Evolutionary conservation across 768 basidiomycete genomes (phyloP), one percentile per base, ranked within the genome.

Genomic region (Kwoniella dejecticola): DNA sequence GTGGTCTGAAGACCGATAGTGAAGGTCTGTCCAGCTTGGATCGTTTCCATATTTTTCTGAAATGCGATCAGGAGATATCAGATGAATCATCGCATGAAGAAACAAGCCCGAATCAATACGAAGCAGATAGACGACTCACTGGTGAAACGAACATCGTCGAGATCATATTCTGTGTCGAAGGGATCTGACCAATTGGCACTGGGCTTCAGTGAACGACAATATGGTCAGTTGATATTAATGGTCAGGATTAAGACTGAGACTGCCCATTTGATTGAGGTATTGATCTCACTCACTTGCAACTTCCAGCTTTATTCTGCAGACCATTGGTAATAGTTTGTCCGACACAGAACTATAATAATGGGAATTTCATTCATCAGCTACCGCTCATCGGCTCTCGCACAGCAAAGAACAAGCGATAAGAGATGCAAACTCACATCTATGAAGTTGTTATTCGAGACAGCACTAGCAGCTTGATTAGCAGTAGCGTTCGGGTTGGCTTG

Each of bases 401-500:
- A n/a, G n/a, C n/a, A n/a, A n/a, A n/a, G n/a, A n/a, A n/a, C n/a
- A n/a, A n/a, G n/a, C n/a, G 53, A 23, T 40, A 23, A 41, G 36
- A 30, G 12, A 30, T 19, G 21, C 17, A 30, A 21, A 58, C 26
- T 52, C 33, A 66, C 66, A 42, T 61, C 60, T 36, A 67, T 67
- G 57, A 85, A 87, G 81, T 87, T 87, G 80, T 87, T 86, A 19
- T 76, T 80, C 13, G 83, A 84, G 1, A 84, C 84, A 53, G 83
- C 74, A 4, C 84, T 85, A 3, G 83, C 77, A 56, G 83, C 83
- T 72, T 85, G 84, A 40, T 84, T 84, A 50, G 53, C 59, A 5
- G 61, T 49, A 13, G 63, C 60, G 41, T 66, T 62, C 7, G 54
- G 62, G 29, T 60, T 60, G n/a, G 67, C 66, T 12, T 40, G 42